Evolutionary conservation across 495 filamentous ascomycete genomes (phyloP).

Genomic region (Friedmanniomyces simplex): DNA sequence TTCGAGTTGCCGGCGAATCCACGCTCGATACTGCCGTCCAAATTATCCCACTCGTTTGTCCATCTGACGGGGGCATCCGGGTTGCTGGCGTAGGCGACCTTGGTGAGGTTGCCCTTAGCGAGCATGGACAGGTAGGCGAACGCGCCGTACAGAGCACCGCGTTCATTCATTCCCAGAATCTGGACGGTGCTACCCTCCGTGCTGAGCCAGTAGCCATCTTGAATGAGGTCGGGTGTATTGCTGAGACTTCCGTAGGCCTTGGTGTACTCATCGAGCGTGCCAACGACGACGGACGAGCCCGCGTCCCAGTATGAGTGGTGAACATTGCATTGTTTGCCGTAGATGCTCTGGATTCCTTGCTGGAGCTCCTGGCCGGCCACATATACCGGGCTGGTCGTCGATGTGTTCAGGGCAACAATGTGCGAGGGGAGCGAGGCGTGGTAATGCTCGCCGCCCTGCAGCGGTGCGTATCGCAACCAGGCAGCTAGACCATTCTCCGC

Average conservation of each 20-base stretch:
- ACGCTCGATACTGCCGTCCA: conserved; percentile 58
- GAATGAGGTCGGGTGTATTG: conserved; percentile 36
- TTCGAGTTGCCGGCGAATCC: conserved; percentile 62
- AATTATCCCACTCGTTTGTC: conserved; percentile 68
- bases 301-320: conserved; percentile 23
- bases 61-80: conserved; percentile 55
- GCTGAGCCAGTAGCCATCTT: conserved; percentile 56
- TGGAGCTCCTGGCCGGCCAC: conserved; percentile 50
- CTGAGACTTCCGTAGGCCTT: conserved; percentile 27
- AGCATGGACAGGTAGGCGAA: conserved; percentile 58
- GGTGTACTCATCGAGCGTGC: conserved; percentile 45
- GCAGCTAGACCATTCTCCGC: conserved; percentile 51
- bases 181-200: conserved; percentile 36
- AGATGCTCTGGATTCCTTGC: conserved; percentile 45
- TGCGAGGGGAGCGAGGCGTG: conserved; percentile 34
- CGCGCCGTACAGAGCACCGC: conserved; percentile 58
- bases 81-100: conserved; percentile 43
- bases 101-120: conserved; percentile 49
- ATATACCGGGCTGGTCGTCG: conserved; percentile 44
- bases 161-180: conserved; percentile 58
- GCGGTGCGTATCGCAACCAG: conserved; percentile 55
- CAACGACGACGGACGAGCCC: conserved; percentile 41
- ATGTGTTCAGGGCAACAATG: conserved; percentile 47
- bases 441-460: conserved; percentile 27
- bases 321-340: conserved; percentile 37